Conservation (phyloP, 1,284 basidiomycete species). For the Ustilago lituana region DNA sequence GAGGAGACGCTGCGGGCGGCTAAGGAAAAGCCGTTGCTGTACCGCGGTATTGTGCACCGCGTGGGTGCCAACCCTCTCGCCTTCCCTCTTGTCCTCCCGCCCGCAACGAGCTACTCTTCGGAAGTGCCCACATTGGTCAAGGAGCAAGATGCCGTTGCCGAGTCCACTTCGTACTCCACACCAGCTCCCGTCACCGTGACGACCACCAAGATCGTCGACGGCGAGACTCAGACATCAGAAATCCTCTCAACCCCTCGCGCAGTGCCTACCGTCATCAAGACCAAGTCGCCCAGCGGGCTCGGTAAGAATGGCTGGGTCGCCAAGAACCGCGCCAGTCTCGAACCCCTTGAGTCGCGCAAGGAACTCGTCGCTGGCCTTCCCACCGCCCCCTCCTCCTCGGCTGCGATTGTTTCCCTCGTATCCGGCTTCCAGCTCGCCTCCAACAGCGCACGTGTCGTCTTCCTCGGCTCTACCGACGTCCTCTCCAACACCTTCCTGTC, state of each 20-base stretch:
- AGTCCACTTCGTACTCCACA: conserved; percentile 34
- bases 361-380: conserved; percentile 49
- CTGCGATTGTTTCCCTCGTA: conserved; percentile 72
- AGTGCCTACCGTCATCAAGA: conserved; percentile 32
- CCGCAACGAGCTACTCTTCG: conserved; percentile 70
- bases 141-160: conserved; percentile 12
- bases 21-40: conserved; percentile 73
- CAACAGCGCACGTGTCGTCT: conserved; percentile 78
- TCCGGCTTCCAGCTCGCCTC: conserved; percentile 86
- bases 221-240: conserved; percentile 19
- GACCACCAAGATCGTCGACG: conserved; percentile 37
- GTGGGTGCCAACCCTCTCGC: conserved; percentile 83
- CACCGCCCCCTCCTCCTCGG: conserved; percentile 6
- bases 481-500: conserved; percentile 71
- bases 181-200: conserved; percentile 37
- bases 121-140: conserved; percentile 74
- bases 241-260: conserved; percentile 37
- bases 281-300: conserved; percentile 20
- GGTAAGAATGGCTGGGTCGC: conserved; percentile 46
- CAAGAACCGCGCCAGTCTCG: conserved; percentile 28
- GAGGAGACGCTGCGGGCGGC: conserved; percentile 69
- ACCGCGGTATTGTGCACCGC: conserved; percentile 78
- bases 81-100: conserved; percentile 82
- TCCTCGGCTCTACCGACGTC: conserved; percentile 81
- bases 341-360: conserved; percentile 34